Base-by-base conservation (phyloP, 2,329 filamentous ascomycete genomes). In the Ilyonectria robusta region DNA sequence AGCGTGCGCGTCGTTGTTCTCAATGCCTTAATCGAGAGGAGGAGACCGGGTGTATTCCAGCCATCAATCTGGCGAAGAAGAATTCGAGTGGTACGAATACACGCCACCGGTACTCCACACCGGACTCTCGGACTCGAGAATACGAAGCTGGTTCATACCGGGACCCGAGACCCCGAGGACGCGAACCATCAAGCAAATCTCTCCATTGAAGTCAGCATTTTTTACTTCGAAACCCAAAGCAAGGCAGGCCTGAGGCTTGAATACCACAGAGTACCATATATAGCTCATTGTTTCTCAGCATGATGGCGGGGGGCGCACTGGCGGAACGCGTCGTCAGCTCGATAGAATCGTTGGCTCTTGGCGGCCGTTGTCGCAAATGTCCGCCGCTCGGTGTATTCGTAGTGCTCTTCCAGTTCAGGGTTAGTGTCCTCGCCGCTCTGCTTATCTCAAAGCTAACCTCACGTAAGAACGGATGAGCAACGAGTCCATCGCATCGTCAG, bases 271-370 rank as follows among this genome's bases (percentile, higher is more conserved):
- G 29, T 21, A 31, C 21, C 31, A 40, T 26, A 26, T 40, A 37
- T 48, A 26, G 31, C 57, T 47, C 33, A 33, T 33, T 33, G 48
- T 15, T 46, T 26, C 48, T 37, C 48, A 40, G 59, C 37, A 31
- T 48, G 50, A 13, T 40, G 48, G 21, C 48, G 40, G 61, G 61
- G 35, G 31, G 17, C 23, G 42, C n/a, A 50, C 37, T 29, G 57
- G 50, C 50, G 44, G 42, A 62, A 66, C 35, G 48, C 63, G 63
- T 66, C 63, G 63, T 66, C 56, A 66, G 63, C 63, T 65, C 50
- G 29, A 53, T 17, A 23, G 40, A 59, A 31, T 47, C 53, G 55
- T 58, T 60, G 50, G 58, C 44, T 51, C 53, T 48, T 58, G 53
- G 58, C 51, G 58, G 53, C 51, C 46, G 26, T 37, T 53, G 40